Base-by-base conservation (phyloP, 2,329 filamentous ascomycete genomes). In the Mycogone perniciosa region DNA sequence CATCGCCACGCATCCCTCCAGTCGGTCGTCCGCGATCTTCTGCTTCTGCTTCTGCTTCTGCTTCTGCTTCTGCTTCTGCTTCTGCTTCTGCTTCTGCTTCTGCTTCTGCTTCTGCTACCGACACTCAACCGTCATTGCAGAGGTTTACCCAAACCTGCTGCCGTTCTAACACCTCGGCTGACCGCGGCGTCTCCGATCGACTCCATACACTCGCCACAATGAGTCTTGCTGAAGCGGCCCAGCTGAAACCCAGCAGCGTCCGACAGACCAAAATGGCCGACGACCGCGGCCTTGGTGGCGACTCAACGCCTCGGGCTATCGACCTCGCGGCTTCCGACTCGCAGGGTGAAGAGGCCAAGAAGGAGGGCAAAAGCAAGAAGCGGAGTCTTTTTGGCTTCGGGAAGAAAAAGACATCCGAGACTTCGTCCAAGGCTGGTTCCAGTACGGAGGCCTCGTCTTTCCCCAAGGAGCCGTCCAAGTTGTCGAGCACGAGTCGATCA, bases 361-460 rank as follows among this genome's bases (percentile, higher is more conserved):
- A 57, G 43, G 48, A 48, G 42, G 42, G 34, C 43, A 63, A 62
- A 48, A 76, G 75, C 49, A 78, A 79, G 65, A 83, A 79, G 67
- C 73, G 79, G 56, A 74, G 75, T 53, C 68, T 85, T 30, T 84
- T 84, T 64, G 76, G 78, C 4, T 77, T 85, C 53, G 79, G 79
- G 51, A 83, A 80, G 71, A 84, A 84, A 69, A 83, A 80, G 69
- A 71, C 51, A 29, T 20, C 20, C 20, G 56, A 76, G 7, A 48
- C 48, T 37, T 71, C 73, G 51, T 60, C 64, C 41, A 73, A 73
- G 55, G 54, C 64, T 51, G 64, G 62, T 53, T 58, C 69, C 51
- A 59, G 62, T 54, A 55, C 63, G 56, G 56, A 71, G 54, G 60
- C 65, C 55, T 56, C 67, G 42, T 61, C 68, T 51, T 56, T 67